Evolutionary conservation across 1,284 basidiomycete genomes (phyloP).

Genomic region (Apiotrichum mycotoxinovorans): DNA sequence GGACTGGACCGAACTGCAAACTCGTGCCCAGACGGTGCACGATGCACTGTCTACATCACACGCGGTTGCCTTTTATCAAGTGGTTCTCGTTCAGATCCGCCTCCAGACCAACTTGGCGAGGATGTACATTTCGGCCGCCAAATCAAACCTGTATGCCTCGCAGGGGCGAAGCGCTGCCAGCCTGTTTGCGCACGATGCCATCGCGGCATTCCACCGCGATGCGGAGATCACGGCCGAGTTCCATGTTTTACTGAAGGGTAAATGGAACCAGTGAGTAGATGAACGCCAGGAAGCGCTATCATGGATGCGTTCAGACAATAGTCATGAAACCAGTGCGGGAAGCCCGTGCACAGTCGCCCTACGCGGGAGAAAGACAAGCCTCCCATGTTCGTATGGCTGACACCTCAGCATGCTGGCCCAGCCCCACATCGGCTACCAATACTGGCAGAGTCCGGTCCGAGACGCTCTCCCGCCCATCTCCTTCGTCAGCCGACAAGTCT

Average conservation of each 20-base stretch:
- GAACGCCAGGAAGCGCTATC: too few species aligned
- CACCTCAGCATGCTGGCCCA: conserved; percentile 62
- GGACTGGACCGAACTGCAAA: conserved; percentile 55
- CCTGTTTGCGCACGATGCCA: conserved; percentile 57
- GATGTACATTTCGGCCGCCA: conserved; percentile 54
- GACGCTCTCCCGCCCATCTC: conserved; percentile 51
- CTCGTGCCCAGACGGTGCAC: conserved; percentile 59
- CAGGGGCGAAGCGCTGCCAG: conserved; percentile 65
- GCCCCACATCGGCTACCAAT: conserved; percentile 49
- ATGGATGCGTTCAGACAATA: neutral
- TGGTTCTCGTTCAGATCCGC: conserved; percentile 61
- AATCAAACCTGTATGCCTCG: conserved; percentile 61
- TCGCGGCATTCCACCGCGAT: conserved; percentile 40
- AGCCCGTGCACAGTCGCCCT: too few species aligned
- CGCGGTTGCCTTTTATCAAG: conserved; percentile 64
- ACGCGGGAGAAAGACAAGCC: too few species aligned
- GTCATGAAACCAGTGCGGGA: too few species aligned
- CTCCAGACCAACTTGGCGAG: conserved; percentile 54
- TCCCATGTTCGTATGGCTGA: neutral
- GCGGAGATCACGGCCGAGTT: conserved; percentile 52
- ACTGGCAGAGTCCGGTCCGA: conserved; percentile 67
- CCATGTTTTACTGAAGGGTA: conserved; percentile 59
- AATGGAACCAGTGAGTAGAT: conserved; percentile 38
- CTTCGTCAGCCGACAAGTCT: conserved; percentile 9
- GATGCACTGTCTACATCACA: conserved; percentile 53